phyloP scores from a whole-genome alignment of 495 filamentous ascomycete species.

The Bryoglossum gracile region DNA sequence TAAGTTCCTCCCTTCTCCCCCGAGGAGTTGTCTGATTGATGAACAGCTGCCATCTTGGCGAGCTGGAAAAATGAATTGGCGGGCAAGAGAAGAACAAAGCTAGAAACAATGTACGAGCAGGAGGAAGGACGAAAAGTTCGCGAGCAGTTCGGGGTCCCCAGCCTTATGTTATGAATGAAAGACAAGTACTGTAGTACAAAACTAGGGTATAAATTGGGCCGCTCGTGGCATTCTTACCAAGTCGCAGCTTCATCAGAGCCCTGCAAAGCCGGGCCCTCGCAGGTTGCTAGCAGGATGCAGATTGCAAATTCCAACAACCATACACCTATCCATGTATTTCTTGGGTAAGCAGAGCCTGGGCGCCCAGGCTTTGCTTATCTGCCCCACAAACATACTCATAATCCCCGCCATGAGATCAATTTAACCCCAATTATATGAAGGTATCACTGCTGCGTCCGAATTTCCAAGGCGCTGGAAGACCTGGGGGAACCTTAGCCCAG shows the following conservation, averaged over 20 bases:
- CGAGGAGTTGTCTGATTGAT: slow-evolving; percentile 4
- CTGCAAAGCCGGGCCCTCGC: neutral
- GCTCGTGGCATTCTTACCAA: neutral
- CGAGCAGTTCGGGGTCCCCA: neutral
- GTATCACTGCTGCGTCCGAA: neutral
- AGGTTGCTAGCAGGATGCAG: too few relatives aligned
- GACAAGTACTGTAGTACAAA: too few relatives aligned
- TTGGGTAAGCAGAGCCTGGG: neutral
- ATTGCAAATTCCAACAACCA: too few relatives aligned
- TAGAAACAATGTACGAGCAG: neutral
- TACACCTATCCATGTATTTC: neutral
- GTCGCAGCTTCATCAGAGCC: neutral
- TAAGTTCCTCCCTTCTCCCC: neutral
- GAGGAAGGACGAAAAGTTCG: neutral
- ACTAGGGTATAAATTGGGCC: too few relatives aligned
- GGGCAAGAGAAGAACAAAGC: neutral
- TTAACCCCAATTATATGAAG: neutral
- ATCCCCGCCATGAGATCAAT: neutral
- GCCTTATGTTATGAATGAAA: neutral
- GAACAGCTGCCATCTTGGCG: slow-evolving; percentile 2
- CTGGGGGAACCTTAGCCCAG: too few relatives aligned
- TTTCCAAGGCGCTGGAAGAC: neutral
- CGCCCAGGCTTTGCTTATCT: neutral
- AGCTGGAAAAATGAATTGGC: neutral
- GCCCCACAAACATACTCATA: neutral